Evolutionary conservation across 148 eudicot genomes (phyloP).

Genomic region (Pouteria glomerata): DNA sequence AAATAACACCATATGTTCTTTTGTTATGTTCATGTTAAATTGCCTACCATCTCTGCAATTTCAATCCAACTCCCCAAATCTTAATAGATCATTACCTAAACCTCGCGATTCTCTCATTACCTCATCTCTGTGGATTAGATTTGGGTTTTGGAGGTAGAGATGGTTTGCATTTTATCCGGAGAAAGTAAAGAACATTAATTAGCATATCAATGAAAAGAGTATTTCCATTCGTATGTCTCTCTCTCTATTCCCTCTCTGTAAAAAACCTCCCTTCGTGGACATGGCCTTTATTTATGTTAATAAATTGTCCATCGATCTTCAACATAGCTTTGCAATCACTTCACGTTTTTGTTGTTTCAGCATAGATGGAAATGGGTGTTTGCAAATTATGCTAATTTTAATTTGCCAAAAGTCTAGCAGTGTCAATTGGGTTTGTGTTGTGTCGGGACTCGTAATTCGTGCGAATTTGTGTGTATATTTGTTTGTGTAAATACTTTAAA

Average conservation of each 20-base stretch:
- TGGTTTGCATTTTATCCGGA: constrained; percentile 65
- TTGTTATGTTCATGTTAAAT: constrained; percentile 30
- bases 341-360: not conserved
- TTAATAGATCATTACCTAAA: not conserved
- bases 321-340: not conserved
- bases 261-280: not conserved
- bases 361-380: constrained; percentile 9
- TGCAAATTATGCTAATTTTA: constrained; percentile 6
- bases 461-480: no score
- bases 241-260: not conserved
- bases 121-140: not conserved
- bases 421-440: no score
- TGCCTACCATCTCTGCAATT: constrained; percentile 58
- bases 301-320: constrained; percentile 1
- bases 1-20: constrained; percentile 27
- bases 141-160: constrained; percentile 37
- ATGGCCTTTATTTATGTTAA: constrained; percentile 2
- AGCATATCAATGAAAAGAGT: constrained; percentile 15
- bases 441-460: no score
- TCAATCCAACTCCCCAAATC: constrained; percentile 12
- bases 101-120: not conserved
- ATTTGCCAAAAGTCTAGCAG: no score
- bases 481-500: no score
- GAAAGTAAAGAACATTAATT: constrained; percentile 20
- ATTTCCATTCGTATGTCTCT: constrained; percentile 3